Conservation (phyloP, 495 filamentous ascomycete species). For the Penicillium simplicissimum region DNA sequence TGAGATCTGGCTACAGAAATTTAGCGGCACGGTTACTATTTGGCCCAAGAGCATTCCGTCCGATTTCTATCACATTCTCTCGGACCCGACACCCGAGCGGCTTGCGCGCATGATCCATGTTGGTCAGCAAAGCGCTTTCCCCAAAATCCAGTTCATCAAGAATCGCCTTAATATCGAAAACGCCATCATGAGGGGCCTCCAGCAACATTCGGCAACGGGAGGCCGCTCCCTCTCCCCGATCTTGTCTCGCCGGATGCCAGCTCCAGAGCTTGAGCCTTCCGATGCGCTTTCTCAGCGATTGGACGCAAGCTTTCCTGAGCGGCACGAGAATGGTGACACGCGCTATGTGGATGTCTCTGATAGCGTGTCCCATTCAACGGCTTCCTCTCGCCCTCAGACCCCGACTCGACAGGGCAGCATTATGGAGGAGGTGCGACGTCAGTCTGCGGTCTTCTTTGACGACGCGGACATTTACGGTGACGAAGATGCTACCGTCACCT, state of each 20-base stretch:
- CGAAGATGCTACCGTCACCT: slow-evolving; percentile 28
- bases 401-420: slow-evolving; percentile 45
- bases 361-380: slow-evolving; percentile 29
- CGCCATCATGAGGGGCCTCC: slow-evolving; percentile 72
- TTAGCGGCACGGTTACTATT: slow-evolving; percentile 92
- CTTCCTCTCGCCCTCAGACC: slow-evolving; percentile 30
- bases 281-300: slow-evolving; percentile 32
- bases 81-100: slow-evolving; percentile 72
- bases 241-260: slow-evolving; percentile 27
- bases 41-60: slow-evolving; percentile 76
- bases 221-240: slow-evolving; percentile 30
- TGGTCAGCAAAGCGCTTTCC: slow-evolving; percentile 82
- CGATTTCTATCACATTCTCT: slow-evolving; percentile 85
- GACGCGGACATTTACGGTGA: slow-evolving; percentile 49
- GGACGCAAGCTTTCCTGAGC: slow-evolving; percentile 37
- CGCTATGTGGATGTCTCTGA: slow-evolving; percentile 27
- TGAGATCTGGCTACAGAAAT: slow-evolving; percentile 91
- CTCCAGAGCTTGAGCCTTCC: slow-evolving; percentile 19
- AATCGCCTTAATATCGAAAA: slow-evolving; percentile 84
- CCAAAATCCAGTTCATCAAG: slow-evolving; percentile 84
- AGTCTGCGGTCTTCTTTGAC: slow-evolving; percentile 64
- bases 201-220: slow-evolving; percentile 46
- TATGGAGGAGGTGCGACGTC: slow-evolving; percentile 59
- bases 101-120: slow-evolving; percentile 85
- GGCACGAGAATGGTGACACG: slow-evolving; percentile 29